A percentile compares a stretch with the other conserved stretches of the same genome.
phyloP scores from a whole-genome alignment of 352 stramenopile species.

The Globisporangium apiculatum region DNA sequence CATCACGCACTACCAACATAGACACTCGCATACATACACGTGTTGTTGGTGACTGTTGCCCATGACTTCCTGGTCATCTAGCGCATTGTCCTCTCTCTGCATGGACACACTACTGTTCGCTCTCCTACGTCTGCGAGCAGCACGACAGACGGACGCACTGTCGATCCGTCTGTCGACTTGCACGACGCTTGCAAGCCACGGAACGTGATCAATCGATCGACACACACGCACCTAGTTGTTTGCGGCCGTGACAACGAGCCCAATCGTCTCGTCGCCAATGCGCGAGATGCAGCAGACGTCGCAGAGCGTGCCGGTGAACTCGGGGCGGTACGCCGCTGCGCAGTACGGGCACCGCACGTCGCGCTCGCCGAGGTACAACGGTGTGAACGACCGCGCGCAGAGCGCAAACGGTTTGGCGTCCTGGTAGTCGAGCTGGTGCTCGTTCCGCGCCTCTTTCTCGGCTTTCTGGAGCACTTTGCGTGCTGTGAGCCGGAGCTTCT shows the following conservation, averaged over 20 bases:
- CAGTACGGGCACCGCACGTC: conserved; percentile 95
- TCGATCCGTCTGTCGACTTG: too few species aligned
- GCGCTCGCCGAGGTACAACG: conserved; percentile 91
- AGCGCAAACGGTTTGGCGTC: conserved; percentile 95
- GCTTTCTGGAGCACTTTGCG: conserved; percentile 98
- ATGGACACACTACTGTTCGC: too few species aligned
- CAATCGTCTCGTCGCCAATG: conserved; percentile 94
- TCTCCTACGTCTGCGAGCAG: too few species aligned
- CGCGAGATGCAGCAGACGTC: conserved; percentile 90
- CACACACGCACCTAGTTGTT: not conserved
- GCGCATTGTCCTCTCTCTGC: too few species aligned
- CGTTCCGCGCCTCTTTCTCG: conserved; percentile 98
- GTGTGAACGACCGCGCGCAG: conserved; percentile 91
- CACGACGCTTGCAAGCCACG: too few species aligned
- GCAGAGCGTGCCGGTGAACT: conserved; percentile 89
- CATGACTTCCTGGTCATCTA: too few species aligned
- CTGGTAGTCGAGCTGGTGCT: conserved; percentile 97
- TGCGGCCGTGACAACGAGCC: conserved; percentile 85
- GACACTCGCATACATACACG: too few species aligned
- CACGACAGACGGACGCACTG: too few species aligned
- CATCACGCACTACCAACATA: too few species aligned
- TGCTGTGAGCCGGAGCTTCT: conserved; percentile 94
- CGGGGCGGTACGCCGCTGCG: conserved; percentile 82
- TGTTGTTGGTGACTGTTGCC: too few species aligned
- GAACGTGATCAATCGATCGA: too few species aligned